Conservation (phyloP, 495 filamentous ascomycete genomes). For the Daldinia caldariorum region DNA sequence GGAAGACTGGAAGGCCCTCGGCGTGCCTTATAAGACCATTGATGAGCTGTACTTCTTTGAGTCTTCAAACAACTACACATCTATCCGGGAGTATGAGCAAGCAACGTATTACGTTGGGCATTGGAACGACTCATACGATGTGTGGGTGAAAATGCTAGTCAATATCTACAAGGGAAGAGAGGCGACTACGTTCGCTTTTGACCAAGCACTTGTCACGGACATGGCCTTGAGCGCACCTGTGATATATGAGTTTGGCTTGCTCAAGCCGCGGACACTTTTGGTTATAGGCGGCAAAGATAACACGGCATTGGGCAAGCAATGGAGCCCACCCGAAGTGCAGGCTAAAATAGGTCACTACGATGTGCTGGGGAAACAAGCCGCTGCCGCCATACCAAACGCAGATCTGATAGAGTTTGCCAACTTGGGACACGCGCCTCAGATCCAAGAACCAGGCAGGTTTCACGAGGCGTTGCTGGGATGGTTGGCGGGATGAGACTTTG, state of each 20-base stretch:
- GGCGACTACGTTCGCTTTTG: slow-evolving; percentile 46
- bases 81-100: slow-evolving; percentile 56
- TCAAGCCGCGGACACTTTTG: slow-evolving; percentile 51
- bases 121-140: slow-evolving; percentile 53
- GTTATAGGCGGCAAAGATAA: slow-evolving; percentile 55
- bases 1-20: slow-evolving; percentile 57
- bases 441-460: slow-evolving; percentile 52
- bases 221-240: slow-evolving; percentile 58
- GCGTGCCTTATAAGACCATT: slow-evolving; percentile 53
- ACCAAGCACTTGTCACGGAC: slow-evolving; percentile 53
- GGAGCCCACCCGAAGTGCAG: slow-evolving; percentile 55
- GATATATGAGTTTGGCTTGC: slow-evolving; percentile 53
- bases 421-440: slow-evolving; percentile 59
- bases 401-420: slow-evolving; percentile 53
- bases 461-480: slow-evolving; percentile 50
- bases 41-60: slow-evolving; percentile 47
- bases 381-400: slow-evolving; percentile 51
- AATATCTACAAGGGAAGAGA: slow-evolving; percentile 53
- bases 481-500: slow-evolving; percentile 33
- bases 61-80: slow-evolving; percentile 47
- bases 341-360: slow-evolving; percentile 53
- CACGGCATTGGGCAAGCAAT: slow-evolving; percentile 58
- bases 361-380: slow-evolving; percentile 53
- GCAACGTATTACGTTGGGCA: slow-evolving; percentile 54
- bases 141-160: slow-evolving; percentile 60